phyloP scores from a whole-genome alignment of 1,139 yeast genomes.

The Saccharomyces hybrid region DNA sequence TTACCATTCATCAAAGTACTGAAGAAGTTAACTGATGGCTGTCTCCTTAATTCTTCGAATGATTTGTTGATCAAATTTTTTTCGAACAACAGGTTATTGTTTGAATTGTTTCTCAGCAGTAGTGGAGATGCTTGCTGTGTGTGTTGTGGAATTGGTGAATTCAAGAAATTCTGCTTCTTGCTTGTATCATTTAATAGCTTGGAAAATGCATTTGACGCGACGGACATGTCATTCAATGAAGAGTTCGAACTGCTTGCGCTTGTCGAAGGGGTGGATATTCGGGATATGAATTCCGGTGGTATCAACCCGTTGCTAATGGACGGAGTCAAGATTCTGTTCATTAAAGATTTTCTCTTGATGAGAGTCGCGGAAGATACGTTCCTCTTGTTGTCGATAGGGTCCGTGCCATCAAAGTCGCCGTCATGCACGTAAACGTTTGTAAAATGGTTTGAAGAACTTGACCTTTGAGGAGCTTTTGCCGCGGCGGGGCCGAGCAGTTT shows the following conservation, averaged over 20 bases:
- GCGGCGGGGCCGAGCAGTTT: neutral
- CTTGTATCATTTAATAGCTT: conserved; percentile 6
- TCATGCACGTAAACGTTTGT: conserved; percentile 32
- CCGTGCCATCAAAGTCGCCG: conserved; percentile 27
- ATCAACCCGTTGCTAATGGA: conserved; percentile 20
- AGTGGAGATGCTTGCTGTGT: conserved; percentile 6
- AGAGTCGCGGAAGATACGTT: neutral
- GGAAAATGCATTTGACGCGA: conserved; percentile 5
- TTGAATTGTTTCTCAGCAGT: neutral
- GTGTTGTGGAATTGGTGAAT: conserved; percentile 16
- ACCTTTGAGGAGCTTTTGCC: neutral
- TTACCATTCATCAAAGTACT: conserved; percentile 15
- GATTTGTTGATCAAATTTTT: conserved; percentile 26
- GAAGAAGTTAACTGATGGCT: conserved; percentile 16
- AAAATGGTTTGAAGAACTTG: conserved; percentile 8
- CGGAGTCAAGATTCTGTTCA: neutral
- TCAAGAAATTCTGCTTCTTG: conserved; percentile 6
- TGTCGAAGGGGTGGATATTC: conserved; percentile 30
- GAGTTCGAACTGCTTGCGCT: conserved; percentile 29
- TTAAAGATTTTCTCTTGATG: conserved; percentile 13
- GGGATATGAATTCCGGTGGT: conserved; percentile 32
- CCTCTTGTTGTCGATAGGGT: conserved; percentile 7
- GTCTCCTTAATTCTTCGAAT: conserved; percentile 24
- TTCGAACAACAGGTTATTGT: conserved; percentile 17
- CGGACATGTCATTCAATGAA: conserved; percentile 17